Evolutionary conservation across 2,329 filamentous ascomycete species (phyloP), one percentile per base, ranked within the genome.

Genomic region (Eurotiales sp.): DNA sequence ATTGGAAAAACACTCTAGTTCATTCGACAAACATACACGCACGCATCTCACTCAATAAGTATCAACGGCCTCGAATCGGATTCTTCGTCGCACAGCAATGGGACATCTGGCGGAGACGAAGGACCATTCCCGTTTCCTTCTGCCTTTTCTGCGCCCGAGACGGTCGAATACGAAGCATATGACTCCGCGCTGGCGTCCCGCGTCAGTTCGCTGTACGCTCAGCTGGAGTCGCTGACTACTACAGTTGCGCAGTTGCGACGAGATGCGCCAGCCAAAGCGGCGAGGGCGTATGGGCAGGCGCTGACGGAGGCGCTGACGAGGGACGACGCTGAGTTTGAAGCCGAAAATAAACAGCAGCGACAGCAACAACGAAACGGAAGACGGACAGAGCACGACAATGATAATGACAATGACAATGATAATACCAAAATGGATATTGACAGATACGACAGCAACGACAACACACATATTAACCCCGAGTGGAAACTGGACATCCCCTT

Each of bases 301-400:
- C 55, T 76, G 55, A 61, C 55, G 37, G 58, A 56, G 30, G 61
- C 61, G 27, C 56, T 76, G n/a, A 57, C 63, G 25, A 63, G 63
- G 22, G 72, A 75, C 21, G 70, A 73, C 14, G 64, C 86, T 82
- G 72, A 80, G 71, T 61, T 79, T 75, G 6, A 60, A 70, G 52
- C 72, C 70, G 37, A 65, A 61, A 55, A 67, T 62, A 60, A 65
- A 52, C 46, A 50, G 8, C 3, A 17, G 19, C 42, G 39, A 12
- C 30, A 8, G 55, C 57, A 54, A 8, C 49, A 34, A n/a, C 49
- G 63, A 73, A 50, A 64, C n/a, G n/a, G n/a, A n/a, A n/a, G n/a
- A n/a, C n/a, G n/a, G n/a, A 57, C 63, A 25, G 63, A 63, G 22
- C 71, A 75, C 21, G 70, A 73, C 14, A 64, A 85, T 82, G 72